Evolutionary conservation across 2,329 filamentous ascomycete genomes (phyloP).

Genomic region (Meredithiella fracta): DNA sequence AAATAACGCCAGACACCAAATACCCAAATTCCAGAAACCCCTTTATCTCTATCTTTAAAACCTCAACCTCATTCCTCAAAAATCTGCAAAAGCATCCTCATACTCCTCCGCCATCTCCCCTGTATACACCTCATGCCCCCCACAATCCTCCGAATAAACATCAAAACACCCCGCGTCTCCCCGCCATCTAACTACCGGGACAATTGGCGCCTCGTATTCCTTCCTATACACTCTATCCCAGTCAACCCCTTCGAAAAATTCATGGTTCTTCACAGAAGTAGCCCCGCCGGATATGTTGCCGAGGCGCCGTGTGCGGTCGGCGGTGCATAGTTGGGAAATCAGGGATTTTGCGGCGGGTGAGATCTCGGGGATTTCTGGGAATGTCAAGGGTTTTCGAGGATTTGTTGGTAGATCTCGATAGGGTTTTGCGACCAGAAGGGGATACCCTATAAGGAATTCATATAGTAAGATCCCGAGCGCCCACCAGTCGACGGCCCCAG

Average conservation of each 20-base stretch:
- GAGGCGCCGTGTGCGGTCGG: constrained; percentile 60
- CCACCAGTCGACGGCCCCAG: constrained; percentile 73
- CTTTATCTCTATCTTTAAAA: background rate
- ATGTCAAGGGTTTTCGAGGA: constrained; percentile 60
- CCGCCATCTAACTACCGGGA: constrained; percentile 54
- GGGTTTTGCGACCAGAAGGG: constrained; percentile 80
- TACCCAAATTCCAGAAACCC: background rate
- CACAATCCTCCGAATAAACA: constrained; percentile 62
- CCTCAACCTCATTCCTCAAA: constrained; percentile 28
- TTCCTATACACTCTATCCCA: constrained; percentile 58
- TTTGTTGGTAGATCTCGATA: constrained; percentile 75
- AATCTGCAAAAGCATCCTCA: constrained; percentile 55
- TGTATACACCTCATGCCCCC: constrained; percentile 47
- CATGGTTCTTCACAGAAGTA: constrained; percentile 52
- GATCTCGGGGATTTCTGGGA: constrained; percentile 50
- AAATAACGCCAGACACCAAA: background rate
- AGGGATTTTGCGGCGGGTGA: constrained; percentile 56
- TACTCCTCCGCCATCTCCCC: constrained; percentile 52
- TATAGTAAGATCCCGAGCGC: constrained; percentile 70
- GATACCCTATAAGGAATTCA: constrained; percentile 71
- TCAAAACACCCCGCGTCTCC: constrained; percentile 73
- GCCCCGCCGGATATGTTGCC: constrained; percentile 67
- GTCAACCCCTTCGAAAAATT: constrained; percentile 56
- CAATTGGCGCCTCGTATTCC: constrained; percentile 50
- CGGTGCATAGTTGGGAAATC: constrained; percentile 59